These are phyloP conservation scores for Sphaerulina musiva DNA, from an alignment of 2,329 filamentous ascomycete species.

Conservation along the genomic window DNA sequence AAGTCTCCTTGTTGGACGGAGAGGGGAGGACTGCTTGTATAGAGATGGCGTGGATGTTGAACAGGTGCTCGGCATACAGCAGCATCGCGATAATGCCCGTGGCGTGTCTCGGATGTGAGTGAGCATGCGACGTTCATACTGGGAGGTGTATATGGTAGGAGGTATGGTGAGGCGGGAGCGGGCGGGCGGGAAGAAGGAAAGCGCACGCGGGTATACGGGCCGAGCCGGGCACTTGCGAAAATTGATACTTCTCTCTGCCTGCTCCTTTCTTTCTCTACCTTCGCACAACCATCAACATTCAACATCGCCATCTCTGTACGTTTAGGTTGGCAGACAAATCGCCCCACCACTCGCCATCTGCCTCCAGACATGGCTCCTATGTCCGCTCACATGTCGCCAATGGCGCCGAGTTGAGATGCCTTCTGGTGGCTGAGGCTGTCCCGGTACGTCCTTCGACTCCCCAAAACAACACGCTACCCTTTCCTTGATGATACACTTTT, in stretches of 20 bases:
- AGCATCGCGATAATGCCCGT: slow-evolving; percentile 28
- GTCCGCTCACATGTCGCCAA: neutral
- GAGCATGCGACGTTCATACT: no score
- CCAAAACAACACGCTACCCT: neutral
- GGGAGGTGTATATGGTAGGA: no score
- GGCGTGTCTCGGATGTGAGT: neutral
- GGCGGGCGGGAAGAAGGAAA: neutral
- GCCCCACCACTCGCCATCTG: no score
- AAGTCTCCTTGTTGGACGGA: slow-evolving; percentile 39
- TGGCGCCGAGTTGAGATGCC: neutral
- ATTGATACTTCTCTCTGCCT: neutral
- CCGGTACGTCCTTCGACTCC: slow-evolving; percentile 7
- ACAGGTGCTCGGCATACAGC: slow-evolving; percentile 55
- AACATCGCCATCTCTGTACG: neutral
- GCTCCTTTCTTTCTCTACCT: neutral
- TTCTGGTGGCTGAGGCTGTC: neutral
- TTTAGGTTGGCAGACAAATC: neutral
- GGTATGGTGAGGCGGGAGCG: no score
- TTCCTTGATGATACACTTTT: slow-evolving; percentile 26
- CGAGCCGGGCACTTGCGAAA: neutral
- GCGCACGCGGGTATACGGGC: neutral
- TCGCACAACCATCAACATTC: neutral
- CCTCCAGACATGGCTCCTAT: no score
- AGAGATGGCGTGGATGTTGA: slow-evolving; percentile 55
- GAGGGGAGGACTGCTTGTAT: slow-evolving; percentile 49